Conservation (phyloP, 2,329 filamentous ascomycete genomes). For the Aspergillus pseudotamarii region DNA sequence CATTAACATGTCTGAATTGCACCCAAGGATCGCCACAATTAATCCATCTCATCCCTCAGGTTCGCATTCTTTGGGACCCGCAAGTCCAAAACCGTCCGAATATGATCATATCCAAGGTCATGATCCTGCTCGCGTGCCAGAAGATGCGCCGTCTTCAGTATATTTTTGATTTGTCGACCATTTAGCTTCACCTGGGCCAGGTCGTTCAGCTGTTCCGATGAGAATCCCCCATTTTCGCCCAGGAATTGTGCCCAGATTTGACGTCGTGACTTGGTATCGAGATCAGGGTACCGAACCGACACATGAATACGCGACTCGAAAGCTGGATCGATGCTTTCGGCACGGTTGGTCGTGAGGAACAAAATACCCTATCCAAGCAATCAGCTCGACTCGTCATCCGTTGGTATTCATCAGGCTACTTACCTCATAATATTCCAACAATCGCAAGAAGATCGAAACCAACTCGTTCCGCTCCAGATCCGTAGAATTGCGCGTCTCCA, state of each 20-base stretch:
- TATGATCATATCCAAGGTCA: slow-evolving; percentile 23
- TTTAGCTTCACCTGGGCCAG: slow-evolving; percentile 29
- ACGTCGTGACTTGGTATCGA: slow-evolving; percentile 38
- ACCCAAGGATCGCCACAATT: neutral
- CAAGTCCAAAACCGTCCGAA: slow-evolving; percentile 24
- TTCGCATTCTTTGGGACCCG: neutral
- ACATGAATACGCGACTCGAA: slow-evolving; percentile 52
- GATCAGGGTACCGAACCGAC: slow-evolving; percentile 42
- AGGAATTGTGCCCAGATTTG: slow-evolving; percentile 53
- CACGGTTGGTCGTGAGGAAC: slow-evolving; percentile 51
- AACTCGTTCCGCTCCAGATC: slow-evolving; percentile 51
- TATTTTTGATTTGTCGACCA: slow-evolving; percentile 50
- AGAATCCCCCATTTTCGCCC: slow-evolving; percentile 15
- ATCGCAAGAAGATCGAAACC: slow-evolving; percentile 42
- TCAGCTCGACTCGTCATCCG: neutral
- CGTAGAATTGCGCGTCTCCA: slow-evolving; percentile 39
- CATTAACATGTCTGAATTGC: too few species aligned
- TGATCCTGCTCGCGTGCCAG: slow-evolving; percentile 33
- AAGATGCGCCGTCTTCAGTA: slow-evolving; percentile 46
- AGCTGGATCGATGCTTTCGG: slow-evolving; percentile 47
- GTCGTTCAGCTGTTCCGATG: slow-evolving; percentile 25
- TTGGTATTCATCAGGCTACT: neutral
- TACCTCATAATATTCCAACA: slow-evolving; percentile 34
- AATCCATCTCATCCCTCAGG: neutral
- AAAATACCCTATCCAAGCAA: slow-evolving; percentile 44